Percentiles rank a stretch among this genome's conserved stretches.
phyloP scores from a whole-genome alignment of 352 stramenopile genomes.

The Discostella stelligera region DNA sequence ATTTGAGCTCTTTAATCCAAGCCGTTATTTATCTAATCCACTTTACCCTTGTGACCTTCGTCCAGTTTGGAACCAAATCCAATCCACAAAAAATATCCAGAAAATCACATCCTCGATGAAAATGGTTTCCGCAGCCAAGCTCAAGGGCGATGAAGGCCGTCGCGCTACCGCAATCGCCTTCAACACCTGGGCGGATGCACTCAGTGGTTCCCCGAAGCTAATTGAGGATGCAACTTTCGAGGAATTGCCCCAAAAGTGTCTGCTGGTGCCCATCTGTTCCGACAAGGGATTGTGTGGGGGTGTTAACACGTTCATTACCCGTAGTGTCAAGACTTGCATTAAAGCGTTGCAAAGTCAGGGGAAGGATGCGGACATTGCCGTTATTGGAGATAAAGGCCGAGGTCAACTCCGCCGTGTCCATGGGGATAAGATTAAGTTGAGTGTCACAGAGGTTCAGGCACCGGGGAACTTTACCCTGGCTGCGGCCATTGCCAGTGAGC shows the following conservation, averaged over 20 bases:
- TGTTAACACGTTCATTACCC: conserved; percentile 96
- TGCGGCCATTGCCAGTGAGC: conserved; percentile 88
- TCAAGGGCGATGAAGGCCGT: conserved; percentile 88
- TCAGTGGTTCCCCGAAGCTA: conserved; percentile 83
- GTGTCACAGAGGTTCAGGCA: conserved; percentile 69
- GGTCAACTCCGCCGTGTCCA: conserved; percentile 89
- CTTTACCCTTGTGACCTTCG: conserved; percentile 44
- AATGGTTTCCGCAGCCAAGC: conserved; percentile 99
- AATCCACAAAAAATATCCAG: conserved; percentile 97
- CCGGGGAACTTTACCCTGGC: conserved; percentile 91
- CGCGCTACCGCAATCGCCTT: conserved; percentile 68
- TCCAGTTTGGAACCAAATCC: conserved; percentile 92
- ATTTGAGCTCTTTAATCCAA: conserved; percentile 5
- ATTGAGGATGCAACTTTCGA: conserved; percentile 87
- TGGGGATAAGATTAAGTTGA: conserved; percentile 63
- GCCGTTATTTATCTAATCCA: conserved; percentile 23
- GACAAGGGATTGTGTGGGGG: conserved; percentile 98
- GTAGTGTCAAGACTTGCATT: conserved; percentile 87
- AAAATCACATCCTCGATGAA: conserved; percentile 99
- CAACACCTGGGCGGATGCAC: conserved; percentile 84
- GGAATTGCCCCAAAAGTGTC: conserved; percentile 88
- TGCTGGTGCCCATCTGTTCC: conserved; percentile 94
- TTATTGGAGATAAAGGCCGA: conserved; percentile 96
- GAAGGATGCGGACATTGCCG: conserved; percentile 87
- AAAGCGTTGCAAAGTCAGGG: conserved; percentile 76